Evolutionary conservation across 2,329 filamentous ascomycete genomes (phyloP).

Genomic region (Xylogone sp.): DNA sequence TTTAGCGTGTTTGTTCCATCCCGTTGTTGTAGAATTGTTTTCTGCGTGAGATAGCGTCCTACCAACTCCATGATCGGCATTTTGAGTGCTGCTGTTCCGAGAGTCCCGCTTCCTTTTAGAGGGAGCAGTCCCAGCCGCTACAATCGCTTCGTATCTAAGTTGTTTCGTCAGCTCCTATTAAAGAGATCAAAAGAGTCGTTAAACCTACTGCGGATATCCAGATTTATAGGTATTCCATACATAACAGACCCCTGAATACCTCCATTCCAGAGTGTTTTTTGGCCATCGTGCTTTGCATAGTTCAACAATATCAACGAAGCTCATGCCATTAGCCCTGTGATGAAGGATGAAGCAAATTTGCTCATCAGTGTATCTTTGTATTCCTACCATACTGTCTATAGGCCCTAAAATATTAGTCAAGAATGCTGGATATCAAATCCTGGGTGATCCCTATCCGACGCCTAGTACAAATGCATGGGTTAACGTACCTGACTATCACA

Average conservation of each 20-base stretch:
- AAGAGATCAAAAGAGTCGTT: neutral
- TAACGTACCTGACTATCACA: too few species aligned
- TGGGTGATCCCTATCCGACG: too few species aligned
- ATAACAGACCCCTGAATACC: neutral
- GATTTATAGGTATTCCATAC: neutral
- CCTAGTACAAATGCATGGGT: too few species aligned
- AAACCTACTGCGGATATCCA: neutral
- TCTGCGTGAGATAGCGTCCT: too few species aligned
- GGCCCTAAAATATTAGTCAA: neutral
- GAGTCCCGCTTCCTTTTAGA: neutral
- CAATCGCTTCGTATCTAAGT: neutral
- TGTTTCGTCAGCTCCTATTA: neutral
- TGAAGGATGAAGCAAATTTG: constrained; percentile 5
- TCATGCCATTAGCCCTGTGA: constrained; percentile 1
- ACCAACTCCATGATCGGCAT: neutral
- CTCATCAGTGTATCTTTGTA: constrained; percentile 2
- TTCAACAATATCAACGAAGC: neutral
- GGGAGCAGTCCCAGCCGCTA: neutral
- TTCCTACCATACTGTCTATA: constrained; percentile 3
- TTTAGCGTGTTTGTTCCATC: too few species aligned
- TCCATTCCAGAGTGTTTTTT: neutral
- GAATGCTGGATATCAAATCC: neutral
- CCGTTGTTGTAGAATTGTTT: too few species aligned
- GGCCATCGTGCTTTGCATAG: constrained; percentile 1
- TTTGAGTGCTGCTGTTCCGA: neutral